phyloP scores from a whole-genome alignment of 2,329 filamentous ascomycete species.

The Neospermospora avenae region DNA sequence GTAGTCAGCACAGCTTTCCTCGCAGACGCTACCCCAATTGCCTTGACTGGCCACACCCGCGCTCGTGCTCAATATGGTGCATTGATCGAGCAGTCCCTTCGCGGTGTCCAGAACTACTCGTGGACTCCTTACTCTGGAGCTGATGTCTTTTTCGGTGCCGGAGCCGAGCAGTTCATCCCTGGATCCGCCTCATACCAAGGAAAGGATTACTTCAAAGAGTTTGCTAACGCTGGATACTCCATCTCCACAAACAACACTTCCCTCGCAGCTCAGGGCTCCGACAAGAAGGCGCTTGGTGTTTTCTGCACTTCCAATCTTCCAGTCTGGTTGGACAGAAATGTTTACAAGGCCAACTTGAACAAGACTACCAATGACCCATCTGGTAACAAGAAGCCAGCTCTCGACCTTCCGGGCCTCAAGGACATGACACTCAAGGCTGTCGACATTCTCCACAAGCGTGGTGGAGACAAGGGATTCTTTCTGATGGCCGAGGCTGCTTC shows the following conservation, averaged over 20 bases:
- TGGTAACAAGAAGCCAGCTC: constrained; percentile 60
- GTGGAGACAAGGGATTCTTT: constrained; percentile 73
- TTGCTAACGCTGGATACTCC: constrained; percentile 68
- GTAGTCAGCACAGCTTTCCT: constrained; percentile 78
- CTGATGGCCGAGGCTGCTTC: constrained; percentile 84
- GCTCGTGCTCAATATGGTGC: constrained; percentile 65
- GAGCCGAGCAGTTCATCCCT: constrained; percentile 75
- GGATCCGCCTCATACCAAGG: constrained; percentile 62
- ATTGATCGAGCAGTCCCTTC: constrained; percentile 72
- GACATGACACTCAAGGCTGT: constrained; percentile 89
- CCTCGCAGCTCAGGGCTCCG: constrained; percentile 54
- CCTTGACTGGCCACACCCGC: constrained; percentile 69
- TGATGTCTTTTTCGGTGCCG: constrained; percentile 79
- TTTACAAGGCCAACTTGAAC: constrained; percentile 69
- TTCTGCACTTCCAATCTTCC: constrained; percentile 74
- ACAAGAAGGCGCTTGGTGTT: constrained; percentile 68
- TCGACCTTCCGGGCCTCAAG: constrained; percentile 78
- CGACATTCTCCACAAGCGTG: constrained; percentile 67
- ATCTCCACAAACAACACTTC: constrained; percentile 72
- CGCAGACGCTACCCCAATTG: constrained; percentile 79
- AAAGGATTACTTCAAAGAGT: constrained; percentile 75
- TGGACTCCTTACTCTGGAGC: constrained; percentile 74
- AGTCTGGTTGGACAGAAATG: constrained; percentile 82
- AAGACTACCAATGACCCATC: constrained; percentile 65
- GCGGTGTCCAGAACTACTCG: constrained; percentile 74